A percentile compares a stretch with the other conserved stretches of the same genome.
phyloP scores from a whole-genome alignment of 2,329 filamentous ascomycete genomes.

The Phaeosphaeria sp. region DNA sequence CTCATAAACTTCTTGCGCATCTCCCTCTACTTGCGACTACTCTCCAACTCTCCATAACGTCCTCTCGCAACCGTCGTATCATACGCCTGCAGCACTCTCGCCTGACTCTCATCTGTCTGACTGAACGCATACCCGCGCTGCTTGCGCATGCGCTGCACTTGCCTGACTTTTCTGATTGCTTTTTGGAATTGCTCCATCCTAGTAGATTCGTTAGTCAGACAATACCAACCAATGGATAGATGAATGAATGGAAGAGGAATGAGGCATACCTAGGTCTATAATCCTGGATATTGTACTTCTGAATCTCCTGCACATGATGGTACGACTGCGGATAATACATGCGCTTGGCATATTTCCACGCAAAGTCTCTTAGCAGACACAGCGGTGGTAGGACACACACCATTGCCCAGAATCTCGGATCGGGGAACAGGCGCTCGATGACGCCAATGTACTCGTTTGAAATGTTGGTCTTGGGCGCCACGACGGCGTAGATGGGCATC shows the following conservation, averaged over 20 bases:
- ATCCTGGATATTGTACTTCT: constrained; percentile 99
- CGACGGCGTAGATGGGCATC: constrained; percentile 83
- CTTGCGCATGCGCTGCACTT: constrained; percentile 99
- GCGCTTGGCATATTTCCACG: constrained; percentile 96
- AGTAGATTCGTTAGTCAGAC: background rate
- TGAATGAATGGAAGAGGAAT: background rate
- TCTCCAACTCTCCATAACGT: constrained; percentile 93
- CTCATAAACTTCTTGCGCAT: background rate
- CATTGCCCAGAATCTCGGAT: constrained; percentile 91
- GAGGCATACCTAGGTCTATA: constrained; percentile 83
- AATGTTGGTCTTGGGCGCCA: constrained; percentile 82
- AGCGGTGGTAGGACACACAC: constrained; percentile 78
- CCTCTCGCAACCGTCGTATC: constrained; percentile 94
- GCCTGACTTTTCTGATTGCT: constrained; percentile 95
- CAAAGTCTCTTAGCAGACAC: constrained; percentile 86
- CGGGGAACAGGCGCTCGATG: constrained; percentile 79
- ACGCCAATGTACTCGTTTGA: constrained; percentile 86
- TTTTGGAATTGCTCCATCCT: constrained; percentile 99
- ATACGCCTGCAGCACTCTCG: constrained; percentile 93
- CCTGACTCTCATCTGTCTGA: constrained; percentile 95
- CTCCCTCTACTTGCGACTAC: constrained; percentile 50
- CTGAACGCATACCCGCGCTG: constrained; percentile 98
- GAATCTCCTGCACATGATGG: constrained; percentile 98
- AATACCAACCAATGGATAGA: background rate
- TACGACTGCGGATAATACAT: constrained; percentile 98